Evolutionary conservation across 2,329 filamentous ascomycete genomes (phyloP).

Genomic region (Capronia epimyces): DNA sequence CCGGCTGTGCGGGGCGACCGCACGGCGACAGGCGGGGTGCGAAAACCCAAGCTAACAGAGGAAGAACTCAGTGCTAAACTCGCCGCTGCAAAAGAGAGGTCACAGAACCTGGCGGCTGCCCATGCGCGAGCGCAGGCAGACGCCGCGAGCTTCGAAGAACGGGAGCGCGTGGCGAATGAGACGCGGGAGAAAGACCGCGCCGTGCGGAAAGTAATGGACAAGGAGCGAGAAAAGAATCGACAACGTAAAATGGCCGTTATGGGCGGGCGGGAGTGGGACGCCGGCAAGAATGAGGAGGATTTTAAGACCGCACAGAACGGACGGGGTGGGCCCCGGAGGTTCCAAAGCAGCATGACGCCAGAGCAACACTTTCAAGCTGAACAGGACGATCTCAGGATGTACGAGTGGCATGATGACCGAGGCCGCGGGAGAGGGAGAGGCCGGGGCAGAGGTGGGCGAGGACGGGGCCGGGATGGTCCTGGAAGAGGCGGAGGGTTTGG

Average conservation of each 20-base stretch:
- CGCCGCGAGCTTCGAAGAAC: conserved; percentile 56
- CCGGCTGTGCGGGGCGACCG: conserved; percentile 52
- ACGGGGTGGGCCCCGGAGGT: conserved; percentile 15
- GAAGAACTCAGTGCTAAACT: conserved; percentile 58
- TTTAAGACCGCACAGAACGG: conserved; percentile 33
- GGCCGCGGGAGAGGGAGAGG: conserved; percentile 18
- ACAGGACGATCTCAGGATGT: conserved; percentile 24
- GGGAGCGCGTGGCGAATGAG: conserved; percentile 55
- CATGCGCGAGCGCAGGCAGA: conserved; percentile 65
- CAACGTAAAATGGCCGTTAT: conserved; percentile 55
- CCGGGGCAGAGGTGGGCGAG: conserved; percentile 15
- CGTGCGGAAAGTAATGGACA: conserved; percentile 56
- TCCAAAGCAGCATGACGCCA: conserved; percentile 7
- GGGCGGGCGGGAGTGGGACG: conserved; percentile 58
- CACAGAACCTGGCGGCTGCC: conserved; percentile 54
- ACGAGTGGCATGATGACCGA: conserved; percentile 26
- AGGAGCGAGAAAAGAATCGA: conserved; percentile 57
- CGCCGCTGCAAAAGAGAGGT: conserved; percentile 57
- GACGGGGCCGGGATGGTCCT: conserved; percentile 15
- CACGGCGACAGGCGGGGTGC: conserved; percentile 49
- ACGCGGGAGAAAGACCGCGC: conserved; percentile 47
- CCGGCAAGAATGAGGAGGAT: conserved; percentile 55
- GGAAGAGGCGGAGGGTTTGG: conserved; percentile 6
- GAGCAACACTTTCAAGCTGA: conserved; percentile 11
- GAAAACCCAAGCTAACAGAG: conserved; percentile 59